Base-by-base conservation (phyloP, 805 yeast species). In the Candida pini region DNA sequence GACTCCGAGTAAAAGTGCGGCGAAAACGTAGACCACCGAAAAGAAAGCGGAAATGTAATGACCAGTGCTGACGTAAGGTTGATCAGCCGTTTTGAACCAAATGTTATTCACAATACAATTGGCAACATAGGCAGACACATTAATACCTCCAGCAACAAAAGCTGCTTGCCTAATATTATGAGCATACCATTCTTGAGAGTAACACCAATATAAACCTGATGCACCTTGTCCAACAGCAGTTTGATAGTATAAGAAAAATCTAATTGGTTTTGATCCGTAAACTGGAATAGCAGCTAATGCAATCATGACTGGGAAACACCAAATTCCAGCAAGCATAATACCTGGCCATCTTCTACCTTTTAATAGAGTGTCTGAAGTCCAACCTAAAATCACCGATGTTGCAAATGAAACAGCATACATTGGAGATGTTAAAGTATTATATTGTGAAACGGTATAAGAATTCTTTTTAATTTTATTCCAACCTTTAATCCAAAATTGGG, bases 21-120 rank as follows among this genome's bases (percentile, higher is more conserved):
- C 15, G 5, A 28, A 27, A 9, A 34, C 31, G 26, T 43, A 43
- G 19, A 36, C 34, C 19, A 40, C 10, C 7, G 38, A 30, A 30
- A 43, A 43, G 15, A 36, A 35, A 13, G 47, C 45, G 7, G 52
- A 38, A 13, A 54, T 39, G 22, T 51, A 53, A 39, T 48, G 47
- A 27, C 49, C 49, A 9, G 45, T 43, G 2, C 28, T 15, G 10
- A 45, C 43, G 21, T 34, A 38, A 6, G 49, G 47, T 18, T 43
- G 47, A 5, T 43, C 33, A 3, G 40, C 22, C 2, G 49, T 43
- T 28, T 43, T 38, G 33, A 38, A 45, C 45, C 45, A 41, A 16
- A 43, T 39, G 15, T 38, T 41, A 31, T 43, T 43, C 30, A 41
- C 39, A 33, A 45, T 45, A 31, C 37, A 36, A 33, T 43, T 41